phyloP scores from a whole-genome alignment of 75 land plant species.

The Cupressus sempervirens region DNA sequence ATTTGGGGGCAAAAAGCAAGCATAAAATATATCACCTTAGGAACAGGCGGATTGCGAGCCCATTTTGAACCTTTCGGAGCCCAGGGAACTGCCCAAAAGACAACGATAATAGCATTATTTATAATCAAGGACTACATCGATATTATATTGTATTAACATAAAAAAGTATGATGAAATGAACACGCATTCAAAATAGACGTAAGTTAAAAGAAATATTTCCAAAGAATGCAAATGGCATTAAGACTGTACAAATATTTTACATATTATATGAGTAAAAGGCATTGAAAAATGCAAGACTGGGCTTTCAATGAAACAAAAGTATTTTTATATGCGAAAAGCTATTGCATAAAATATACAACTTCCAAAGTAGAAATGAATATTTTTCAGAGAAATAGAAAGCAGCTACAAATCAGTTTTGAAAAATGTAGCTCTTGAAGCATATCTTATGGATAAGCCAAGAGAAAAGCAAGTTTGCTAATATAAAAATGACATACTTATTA shows the following conservation, averaged over 20 bases:
- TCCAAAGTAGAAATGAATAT: not conserved
- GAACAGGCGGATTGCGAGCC: constrained; percentile 36
- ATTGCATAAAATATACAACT: not conserved
- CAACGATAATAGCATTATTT: not conserved
- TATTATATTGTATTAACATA: not conserved
- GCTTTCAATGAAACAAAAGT: not conserved
- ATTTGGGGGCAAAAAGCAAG: not conserved
- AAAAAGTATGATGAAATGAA: not conserved
- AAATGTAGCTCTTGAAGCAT: not conserved
- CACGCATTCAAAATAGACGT: not conserved
- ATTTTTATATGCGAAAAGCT: not conserved
- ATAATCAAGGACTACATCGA: not conserved
- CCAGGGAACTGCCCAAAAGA: constrained; percentile 19
- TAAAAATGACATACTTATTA: too few species aligned
- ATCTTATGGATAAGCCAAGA: not conserved
- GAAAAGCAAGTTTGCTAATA: too few species aligned
- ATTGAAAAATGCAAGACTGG: not conserved
- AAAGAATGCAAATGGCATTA: not conserved
- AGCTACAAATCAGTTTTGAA: not conserved
- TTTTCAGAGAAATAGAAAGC: not conserved
- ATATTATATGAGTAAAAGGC: not conserved
- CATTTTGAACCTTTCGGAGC: constrained; percentile 31
- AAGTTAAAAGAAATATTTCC: not conserved
- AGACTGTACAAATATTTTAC: not conserved
- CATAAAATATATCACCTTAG: constrained; percentile 10